Evolutionary conservation across 129 eudicot species (phyloP).

Genomic region (Flaveria trinervia): DNA sequence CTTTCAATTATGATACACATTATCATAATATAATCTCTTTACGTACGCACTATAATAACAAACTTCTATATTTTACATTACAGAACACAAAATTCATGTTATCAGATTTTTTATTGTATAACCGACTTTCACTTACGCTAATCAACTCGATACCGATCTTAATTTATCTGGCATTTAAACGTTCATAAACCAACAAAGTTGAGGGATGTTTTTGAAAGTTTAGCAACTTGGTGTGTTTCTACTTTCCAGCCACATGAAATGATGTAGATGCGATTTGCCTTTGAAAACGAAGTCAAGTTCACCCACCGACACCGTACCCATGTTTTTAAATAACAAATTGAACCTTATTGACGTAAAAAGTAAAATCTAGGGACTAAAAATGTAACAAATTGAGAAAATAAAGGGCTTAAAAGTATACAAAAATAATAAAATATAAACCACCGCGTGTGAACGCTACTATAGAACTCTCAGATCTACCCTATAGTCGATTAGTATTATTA

Average conservation of each 20-base stretch:
- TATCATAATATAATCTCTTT: too few species aligned
- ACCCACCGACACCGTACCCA: conserved; percentile 30
- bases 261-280: conserved; percentile 14
- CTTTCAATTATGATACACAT: too few species aligned
- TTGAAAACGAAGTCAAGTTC: conserved; percentile 21
- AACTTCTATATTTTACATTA: too few species aligned
- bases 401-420: conserved; percentile 8
- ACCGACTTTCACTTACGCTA: too few species aligned
- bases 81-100: too few species aligned
- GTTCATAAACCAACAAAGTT: not conserved
- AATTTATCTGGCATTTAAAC: too few species aligned
- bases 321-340: conserved; percentile 5
- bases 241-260: conserved; percentile 2
- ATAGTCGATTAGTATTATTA: too few species aligned
- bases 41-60: too few species aligned
- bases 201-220: not conserved
- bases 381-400: conserved; percentile 1
- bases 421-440: conserved; percentile 24
- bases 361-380: not conserved
- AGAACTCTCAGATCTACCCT: conserved; percentile 38
- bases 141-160: not conserved
- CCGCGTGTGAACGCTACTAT: conserved; percentile 30
- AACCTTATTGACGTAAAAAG: conserved; percentile 17
- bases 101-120: too few species aligned
- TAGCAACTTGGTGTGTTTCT: too few species aligned